Evolutionary conservation across 768 basidiomycete species (phyloP).

Genomic region (Ephemerocybe angulata): DNA sequence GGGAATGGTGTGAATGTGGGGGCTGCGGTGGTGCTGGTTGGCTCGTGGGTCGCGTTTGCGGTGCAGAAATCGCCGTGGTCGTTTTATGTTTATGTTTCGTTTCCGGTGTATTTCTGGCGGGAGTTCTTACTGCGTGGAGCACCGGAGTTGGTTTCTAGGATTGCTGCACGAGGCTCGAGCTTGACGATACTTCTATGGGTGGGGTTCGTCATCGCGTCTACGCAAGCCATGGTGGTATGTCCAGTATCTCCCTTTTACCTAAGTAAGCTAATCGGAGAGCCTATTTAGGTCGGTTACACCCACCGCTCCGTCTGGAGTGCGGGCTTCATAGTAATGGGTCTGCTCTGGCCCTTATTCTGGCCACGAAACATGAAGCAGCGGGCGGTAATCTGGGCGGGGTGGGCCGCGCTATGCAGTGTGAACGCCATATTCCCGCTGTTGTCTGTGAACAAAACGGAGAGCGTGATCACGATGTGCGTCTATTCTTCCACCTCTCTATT

Average conservation of each 20-base stretch:
- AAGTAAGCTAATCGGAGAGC: background rate
- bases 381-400: conserved; percentile 20
- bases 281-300: conserved; percentile 62
- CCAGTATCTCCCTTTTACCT: background rate
- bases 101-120: conserved; percentile 78
- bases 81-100: conserved; percentile 71
- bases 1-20: conserved; percentile 11
- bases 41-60: conserved; percentile 50
- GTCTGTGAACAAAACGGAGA: conserved; percentile 69
- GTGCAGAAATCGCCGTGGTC: conserved; percentile 66
- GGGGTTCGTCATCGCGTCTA: conserved; percentile 35
- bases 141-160: conserved; percentile 5
- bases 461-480: conserved; percentile 54
- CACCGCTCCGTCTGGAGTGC: conserved; percentile 68
- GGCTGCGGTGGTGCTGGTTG: conserved; percentile 24
- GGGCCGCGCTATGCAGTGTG: conserved; percentile 53
- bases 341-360: conserved; percentile 67
- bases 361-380: conserved; percentile 25
- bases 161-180: background rate
- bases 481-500: background rate
- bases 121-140: conserved; percentile 38
- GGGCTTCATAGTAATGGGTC: conserved; percentile 58
- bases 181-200: conserved; percentile 15
- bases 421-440: conserved; percentile 69
- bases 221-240: conserved; percentile 75